Base-by-base conservation (phyloP, 1,284 basidiomycete species). In the Peniophora sp. region DNA sequence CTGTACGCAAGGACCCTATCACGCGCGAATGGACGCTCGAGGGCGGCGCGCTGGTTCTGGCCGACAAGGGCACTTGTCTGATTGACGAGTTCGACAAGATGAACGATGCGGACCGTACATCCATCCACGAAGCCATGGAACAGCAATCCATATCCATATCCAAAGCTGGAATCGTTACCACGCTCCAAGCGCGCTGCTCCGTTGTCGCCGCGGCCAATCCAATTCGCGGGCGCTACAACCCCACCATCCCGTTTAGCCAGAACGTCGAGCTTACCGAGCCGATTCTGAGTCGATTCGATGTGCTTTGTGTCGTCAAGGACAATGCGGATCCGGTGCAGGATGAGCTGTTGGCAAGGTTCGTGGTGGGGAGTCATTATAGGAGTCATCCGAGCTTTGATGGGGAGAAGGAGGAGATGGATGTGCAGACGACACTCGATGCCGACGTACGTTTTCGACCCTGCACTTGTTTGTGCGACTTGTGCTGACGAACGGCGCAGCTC, bases 71-170 rank as follows among this genome's bases (percentile, higher is more conserved):
- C n/a, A 92, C 90, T 35, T 99, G 97, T 62, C 74, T 99, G 32
- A 99, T 99, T 59, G 96, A 99, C 70, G 97, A 99, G 70, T 99
- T 99, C 67, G 96, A 99, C 76, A 99, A 99, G 77, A 99, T 99
- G 96, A 99, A 99, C 71, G 96, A 99, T 62, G 83, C 92, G 27
- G 92, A 95, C 68, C 78, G 94, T 57, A 98, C 96, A 11, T 98
- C 94, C 6, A 99, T 99, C 61, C 97, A 99, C 74, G 96, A 99
- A 68, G 97, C 97, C 2, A 99, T 99, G 96, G 96, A 99, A 67
- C 96, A 99, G 69, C 96, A 99, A 65, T 89, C 90, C n/a, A 99
- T 99, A 60, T 98, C 96, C 1, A 98, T 99, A 58, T 95, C 94
- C 39, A 99, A 99, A 65, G 97, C 96, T 2, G 97, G 96, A 53